Evolutionary conservation across 805 yeast genomes (phyloP), one percentile per base, ranked within the genome.

Genomic region (Jamesozyma spencerorum): DNA sequence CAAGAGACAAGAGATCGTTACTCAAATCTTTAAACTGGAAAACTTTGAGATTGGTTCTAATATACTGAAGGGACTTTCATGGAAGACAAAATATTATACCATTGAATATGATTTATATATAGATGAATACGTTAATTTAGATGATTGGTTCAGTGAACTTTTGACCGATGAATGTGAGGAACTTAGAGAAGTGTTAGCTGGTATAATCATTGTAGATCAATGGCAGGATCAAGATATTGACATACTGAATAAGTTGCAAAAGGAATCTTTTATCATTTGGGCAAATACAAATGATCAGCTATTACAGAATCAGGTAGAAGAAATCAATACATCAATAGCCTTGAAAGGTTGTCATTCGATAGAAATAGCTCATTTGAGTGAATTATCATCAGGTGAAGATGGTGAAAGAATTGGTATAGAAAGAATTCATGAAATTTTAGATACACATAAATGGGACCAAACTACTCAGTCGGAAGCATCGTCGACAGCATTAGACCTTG

Each of bases 371-470:
- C 31, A 28, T 5, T 17, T 39, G 11, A 12, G 18, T 7, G 15
- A 26, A 17, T 57, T 13, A 33, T 4, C 57, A 4, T 34, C 48
- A 13, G 71, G 71, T 47, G 74, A 72, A 47, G 72, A 42, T 44
- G 52, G 52, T 17, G 80, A 74, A 35, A 60, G 51, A 18, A 13
- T 58, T 2, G 81, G 81, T 0, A 48, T 54, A 12, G 65, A 60
- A 30, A 51, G 80, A 42, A 41, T 74, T 2, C 47, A 47, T 30
- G 79, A 75, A 42, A 50, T 74, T 2, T 47, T 76, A 4, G 73
- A 75, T 37, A 60, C 72, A 1, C 69, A 72, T 43, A 69, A 65
- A 20, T 76, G 81, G 81, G 46, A 47, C 12, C 50, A 36, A 18
- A 34, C 36, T 48, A n/a, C n/a, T n/a, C n/a, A n/a, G n/a, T n/a